These are phyloP conservation scores for Ganoderma meredithae DNA, from an alignment of 1,284 basidiomycete genomes.

Conservation along the genomic window DNA sequence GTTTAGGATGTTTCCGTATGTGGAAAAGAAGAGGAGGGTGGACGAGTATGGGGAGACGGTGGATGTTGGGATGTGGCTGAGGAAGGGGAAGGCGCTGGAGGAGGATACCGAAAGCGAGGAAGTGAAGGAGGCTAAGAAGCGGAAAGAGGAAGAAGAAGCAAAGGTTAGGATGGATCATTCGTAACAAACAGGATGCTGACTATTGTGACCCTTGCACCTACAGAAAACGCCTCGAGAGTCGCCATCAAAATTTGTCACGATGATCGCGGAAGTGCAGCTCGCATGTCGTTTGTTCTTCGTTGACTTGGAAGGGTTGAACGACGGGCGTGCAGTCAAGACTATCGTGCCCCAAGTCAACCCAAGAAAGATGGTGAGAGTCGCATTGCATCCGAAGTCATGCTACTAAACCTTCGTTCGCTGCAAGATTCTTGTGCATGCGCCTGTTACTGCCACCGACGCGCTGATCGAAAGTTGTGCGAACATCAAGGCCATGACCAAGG, in stretches of 20 bases:
- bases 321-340: constrained; percentile 95
- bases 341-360: constrained; percentile 98
- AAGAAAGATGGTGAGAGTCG: constrained; percentile 79
- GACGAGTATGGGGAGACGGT: constrained; percentile 97
- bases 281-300: constrained; percentile 89
- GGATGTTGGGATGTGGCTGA: constrained; percentile 93
- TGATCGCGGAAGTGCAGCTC: constrained; percentile 78
- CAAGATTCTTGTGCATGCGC: constrained; percentile 89
- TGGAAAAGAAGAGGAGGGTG: constrained; percentile 91
- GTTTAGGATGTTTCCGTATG: constrained; percentile 97
- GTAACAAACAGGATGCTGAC: constrained; percentile 16
- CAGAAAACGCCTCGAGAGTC: constrained; percentile 81
- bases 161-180: constrained; percentile 55
- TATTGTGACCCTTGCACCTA: background rate
- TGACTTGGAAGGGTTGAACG: constrained; percentile 96
- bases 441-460: constrained; percentile 67
- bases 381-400: background rate
- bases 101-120: constrained; percentile 88
- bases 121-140: constrained; percentile 74
- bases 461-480: constrained; percentile 84
- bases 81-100: constrained; percentile 88
- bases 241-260: constrained; percentile 91
- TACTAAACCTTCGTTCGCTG: background rate
- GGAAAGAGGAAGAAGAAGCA: constrained; percentile 81
- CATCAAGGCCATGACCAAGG: constrained; percentile 88